phyloP scores from a whole-genome alignment of 768 basidiomycete species.

The Trametes villosa region DNA sequence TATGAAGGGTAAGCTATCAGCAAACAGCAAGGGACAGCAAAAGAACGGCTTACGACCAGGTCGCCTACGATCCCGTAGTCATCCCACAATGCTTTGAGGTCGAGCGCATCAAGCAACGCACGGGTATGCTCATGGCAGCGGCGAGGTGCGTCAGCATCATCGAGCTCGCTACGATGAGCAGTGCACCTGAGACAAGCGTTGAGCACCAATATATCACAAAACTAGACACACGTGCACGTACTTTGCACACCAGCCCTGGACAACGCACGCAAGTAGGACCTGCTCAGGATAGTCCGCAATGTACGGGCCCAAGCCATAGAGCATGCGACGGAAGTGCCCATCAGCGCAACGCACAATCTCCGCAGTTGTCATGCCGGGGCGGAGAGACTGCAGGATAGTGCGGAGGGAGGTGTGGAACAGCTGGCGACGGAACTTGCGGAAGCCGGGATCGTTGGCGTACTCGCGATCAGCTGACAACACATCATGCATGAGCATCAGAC shows the following conservation, averaged over 20 bases:
- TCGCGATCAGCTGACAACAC: not conserved
- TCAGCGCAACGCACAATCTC: conserved; percentile 29
- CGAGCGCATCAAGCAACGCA: not conserved
- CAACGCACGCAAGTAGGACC: conserved; percentile 25
- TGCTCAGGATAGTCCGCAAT: conserved; percentile 42
- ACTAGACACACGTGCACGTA: conserved; percentile 6
- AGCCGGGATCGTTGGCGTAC: not conserved
- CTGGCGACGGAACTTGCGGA: conserved; percentile 8
- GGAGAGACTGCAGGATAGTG: not conserved
- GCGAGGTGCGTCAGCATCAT: not conserved
- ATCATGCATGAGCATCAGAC: not conserved
- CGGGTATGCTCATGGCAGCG: conserved; percentile 2
- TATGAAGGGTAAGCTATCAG: not conserved
- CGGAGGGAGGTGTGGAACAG: not conserved
- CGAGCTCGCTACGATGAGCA: conserved; percentile 11
- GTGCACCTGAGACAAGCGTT: conserved; percentile 16
- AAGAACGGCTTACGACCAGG: not conserved
- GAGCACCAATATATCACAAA: not conserved
- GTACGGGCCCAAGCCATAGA: conserved; percentile 36
- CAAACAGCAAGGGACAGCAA: not conserved
- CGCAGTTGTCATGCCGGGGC: conserved; percentile 5
- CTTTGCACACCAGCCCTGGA: conserved; percentile 30
- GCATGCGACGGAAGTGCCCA: conserved; percentile 31
- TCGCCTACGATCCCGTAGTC: conserved; percentile 13
- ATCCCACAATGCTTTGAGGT: conserved; percentile 5